Evolutionary conservation across 306 rosid species (phyloP).

Genomic region (Prunus campanulata): DNA sequence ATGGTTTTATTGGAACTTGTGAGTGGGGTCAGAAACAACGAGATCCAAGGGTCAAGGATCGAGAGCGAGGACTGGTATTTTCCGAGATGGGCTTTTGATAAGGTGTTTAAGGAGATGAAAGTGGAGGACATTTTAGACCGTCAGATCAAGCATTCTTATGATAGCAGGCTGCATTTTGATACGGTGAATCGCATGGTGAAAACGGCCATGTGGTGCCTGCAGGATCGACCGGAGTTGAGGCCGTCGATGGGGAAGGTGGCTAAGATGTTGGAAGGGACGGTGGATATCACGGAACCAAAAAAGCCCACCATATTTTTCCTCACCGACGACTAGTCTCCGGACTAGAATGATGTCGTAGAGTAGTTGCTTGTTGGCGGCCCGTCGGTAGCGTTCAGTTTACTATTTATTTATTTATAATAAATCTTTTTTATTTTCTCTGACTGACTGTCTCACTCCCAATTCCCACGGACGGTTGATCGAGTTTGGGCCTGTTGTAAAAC

Average conservation of each 20-base stretch:
- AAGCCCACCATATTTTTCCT: slow-evolving; percentile 82
- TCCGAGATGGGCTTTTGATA: slow-evolving; percentile 87
- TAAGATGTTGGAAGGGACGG: slow-evolving; percentile 94
- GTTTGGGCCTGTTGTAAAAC: neutral
- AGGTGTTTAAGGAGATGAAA: slow-evolving; percentile 66
- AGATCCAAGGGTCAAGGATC: slow-evolving; percentile 36
- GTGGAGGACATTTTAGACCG: slow-evolving; percentile 77
- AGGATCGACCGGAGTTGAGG: slow-evolving; percentile 72
- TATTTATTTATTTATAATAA: neutral
- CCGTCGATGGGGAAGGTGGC: slow-evolving; percentile 97
- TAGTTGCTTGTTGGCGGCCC: neutral
- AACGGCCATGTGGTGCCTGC: slow-evolving; percentile 97
- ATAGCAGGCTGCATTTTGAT: slow-evolving; percentile 52
- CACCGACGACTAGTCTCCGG: slow-evolving; percentile 37
- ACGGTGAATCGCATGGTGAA: slow-evolving; percentile 79
- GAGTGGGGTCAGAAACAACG: slow-evolving; percentile 61
- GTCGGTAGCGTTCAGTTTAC: neutral
- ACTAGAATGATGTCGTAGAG: neutral
- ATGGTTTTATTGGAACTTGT: slow-evolving; percentile 85
- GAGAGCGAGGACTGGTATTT: slow-evolving; percentile 79
- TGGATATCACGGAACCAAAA: slow-evolving; percentile 66
- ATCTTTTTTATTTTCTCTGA: neutral
- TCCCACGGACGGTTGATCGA: too few species aligned
- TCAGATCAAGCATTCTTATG: slow-evolving; percentile 54
- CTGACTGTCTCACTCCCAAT: too few species aligned